Evolutionary conservation across 192 early-diverging fungal genomes (phyloP).

Genomic region (Coemansia sp.): DNA sequence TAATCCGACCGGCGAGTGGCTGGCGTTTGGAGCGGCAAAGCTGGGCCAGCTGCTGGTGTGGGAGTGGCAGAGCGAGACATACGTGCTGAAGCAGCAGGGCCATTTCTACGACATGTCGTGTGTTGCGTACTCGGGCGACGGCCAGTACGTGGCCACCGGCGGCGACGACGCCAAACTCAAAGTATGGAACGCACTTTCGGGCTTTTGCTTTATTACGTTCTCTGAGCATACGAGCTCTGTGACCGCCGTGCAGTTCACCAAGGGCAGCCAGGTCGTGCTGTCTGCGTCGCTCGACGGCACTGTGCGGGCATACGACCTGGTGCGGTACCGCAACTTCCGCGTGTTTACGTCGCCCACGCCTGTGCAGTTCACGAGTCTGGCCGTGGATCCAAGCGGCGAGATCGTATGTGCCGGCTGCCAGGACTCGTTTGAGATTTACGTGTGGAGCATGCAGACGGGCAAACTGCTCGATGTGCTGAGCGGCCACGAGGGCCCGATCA

Average conservation of each 20-base stretch:
- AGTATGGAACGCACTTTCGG: constrained; percentile 93
- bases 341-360: constrained; percentile 95
- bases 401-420: constrained; percentile 91
- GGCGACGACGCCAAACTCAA: constrained; percentile 98
- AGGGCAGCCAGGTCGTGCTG: constrained; percentile 86
- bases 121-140: constrained; percentile 85
- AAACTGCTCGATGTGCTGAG: constrained; percentile 89
- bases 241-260: constrained; percentile 82
- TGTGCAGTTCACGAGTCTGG: constrained; percentile 88
- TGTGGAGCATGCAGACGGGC: constrained; percentile 99
- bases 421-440: constrained; percentile 95
- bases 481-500: constrained; percentile 92
- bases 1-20: constrained; percentile 92
- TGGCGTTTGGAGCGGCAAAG: constrained; percentile 88
- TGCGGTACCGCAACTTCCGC: constrained; percentile 97
- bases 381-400: constrained; percentile 95
- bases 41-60: constrained; percentile 97
- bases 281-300: constrained; percentile 97
- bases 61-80: constrained; percentile 99
- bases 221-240: constrained; percentile 84
- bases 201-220: constrained; percentile 99
- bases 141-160: constrained; percentile 91
- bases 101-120: constrained; percentile 94
- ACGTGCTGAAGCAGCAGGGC: constrained; percentile 98
- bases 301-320: constrained; percentile 95